These are phyloP conservation scores for Linnemannia schmuckeri DNA, from an alignment of 192 early-diverging fungal genomes.

Conservation along the genomic window DNA sequence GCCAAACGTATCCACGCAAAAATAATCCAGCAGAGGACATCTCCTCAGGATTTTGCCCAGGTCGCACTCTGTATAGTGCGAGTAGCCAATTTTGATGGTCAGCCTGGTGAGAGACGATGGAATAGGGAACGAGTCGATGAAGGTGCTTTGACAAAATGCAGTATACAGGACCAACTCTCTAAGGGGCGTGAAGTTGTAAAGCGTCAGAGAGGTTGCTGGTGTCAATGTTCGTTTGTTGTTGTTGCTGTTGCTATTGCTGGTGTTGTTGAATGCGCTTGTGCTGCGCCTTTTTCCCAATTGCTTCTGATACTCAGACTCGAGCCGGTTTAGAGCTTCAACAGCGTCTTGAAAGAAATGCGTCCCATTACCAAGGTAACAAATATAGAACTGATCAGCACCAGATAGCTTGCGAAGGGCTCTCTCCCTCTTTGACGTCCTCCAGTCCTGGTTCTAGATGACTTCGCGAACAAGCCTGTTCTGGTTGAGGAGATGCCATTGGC, in stretches of 20 bases:
- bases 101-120: neutral
- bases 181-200: neutral
- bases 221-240: neutral
- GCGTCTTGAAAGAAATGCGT: neutral
- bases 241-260: neutral
- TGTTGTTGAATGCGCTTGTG: neutral
- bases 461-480: too few relatives aligned
- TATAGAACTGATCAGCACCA: neutral
- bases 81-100: neutral
- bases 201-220: neutral
- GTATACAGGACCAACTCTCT: neutral
- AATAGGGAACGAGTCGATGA: neutral
- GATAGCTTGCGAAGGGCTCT: too few relatives aligned
- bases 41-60: neutral
- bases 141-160: neutral
- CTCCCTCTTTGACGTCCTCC: too few relatives aligned
- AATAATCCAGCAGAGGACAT: neutral
- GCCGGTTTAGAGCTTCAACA: neutral
- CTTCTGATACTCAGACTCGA: neutral
- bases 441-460: too few relatives aligned
- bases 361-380: neutral
- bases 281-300: neutral
- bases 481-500: too few relatives aligned
- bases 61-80: neutral
- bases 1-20: neutral